phyloP scores from a whole-genome alignment of 345 rosid genomes.

The Aethionema arabicum region DNA sequence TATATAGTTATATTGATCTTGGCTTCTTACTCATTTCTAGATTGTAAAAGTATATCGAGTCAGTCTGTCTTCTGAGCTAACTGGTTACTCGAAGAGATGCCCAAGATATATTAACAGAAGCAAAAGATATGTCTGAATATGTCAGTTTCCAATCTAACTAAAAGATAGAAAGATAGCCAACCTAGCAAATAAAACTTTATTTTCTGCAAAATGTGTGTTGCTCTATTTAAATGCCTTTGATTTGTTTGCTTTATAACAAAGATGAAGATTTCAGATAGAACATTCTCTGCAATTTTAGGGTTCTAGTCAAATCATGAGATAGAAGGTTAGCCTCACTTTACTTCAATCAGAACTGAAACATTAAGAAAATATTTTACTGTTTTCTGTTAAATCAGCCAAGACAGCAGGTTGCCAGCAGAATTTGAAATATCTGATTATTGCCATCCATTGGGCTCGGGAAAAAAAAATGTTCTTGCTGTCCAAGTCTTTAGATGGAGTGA shows the following conservation, averaged over 20 bases:
- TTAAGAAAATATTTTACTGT: slow-evolving; percentile 23
- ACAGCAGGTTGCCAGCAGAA: slow-evolving; percentile 96
- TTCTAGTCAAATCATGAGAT: slow-evolving; percentile 19
- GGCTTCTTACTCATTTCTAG: slow-evolving; percentile 5
- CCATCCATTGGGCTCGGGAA: slow-evolving; percentile 64
- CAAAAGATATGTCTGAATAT: slow-evolving; percentile 2
- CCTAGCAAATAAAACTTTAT: not conserved
- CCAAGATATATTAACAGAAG: not conserved
- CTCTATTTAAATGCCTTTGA: slow-evolving; percentile 9
- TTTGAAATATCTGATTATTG: slow-evolving; percentile 94
- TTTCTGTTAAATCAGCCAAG: slow-evolving; percentile 65
- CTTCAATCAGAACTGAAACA: slow-evolving; percentile 23
- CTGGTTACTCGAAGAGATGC: slow-evolving; percentile 8
- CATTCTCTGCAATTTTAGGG: not conserved
- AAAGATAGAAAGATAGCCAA: not conserved
- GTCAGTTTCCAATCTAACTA: not conserved
- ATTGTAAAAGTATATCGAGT: slow-evolving; percentile 6
- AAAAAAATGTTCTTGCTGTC: slow-evolving; percentile 86
- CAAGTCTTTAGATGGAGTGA: slow-evolving; percentile 99
- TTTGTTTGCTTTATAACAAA: slow-evolving; percentile 14
- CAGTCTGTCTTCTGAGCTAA: slow-evolving; percentile 1
- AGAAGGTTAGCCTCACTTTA: slow-evolving; percentile 6
- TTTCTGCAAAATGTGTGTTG: slow-evolving; percentile 8
- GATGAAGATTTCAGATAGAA: not conserved
- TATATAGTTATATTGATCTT: slow-evolving; percentile 7